These are phyloP conservation scores for Annulohypoxylon moriforme DNA, from an alignment of 495 filamentous ascomycete genomes.

Conservation along the genomic window DNA sequence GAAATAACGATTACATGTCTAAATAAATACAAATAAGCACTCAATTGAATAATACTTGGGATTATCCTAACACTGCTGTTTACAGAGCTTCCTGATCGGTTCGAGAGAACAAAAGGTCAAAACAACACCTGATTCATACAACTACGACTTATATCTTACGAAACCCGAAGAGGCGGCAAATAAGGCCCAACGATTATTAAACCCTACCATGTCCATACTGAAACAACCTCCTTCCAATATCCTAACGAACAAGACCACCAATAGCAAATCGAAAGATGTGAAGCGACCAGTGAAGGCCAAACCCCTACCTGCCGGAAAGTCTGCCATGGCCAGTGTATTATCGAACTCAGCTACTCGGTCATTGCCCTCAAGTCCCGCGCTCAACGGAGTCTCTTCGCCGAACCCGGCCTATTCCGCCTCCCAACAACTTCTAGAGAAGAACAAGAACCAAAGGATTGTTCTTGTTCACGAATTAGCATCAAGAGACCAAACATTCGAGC, in stretches of 20 bases:
- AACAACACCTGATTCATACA: constrained; percentile 47
- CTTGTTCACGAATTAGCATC: constrained; percentile 80
- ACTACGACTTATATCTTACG: constrained; percentile 59
- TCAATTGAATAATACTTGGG: constrained; percentile 26
- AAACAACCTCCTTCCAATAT: constrained; percentile 34
- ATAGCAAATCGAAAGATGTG: constrained; percentile 31
- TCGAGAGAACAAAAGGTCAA: constrained; percentile 52
- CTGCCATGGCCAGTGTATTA: constrained; percentile 47
- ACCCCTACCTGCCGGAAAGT: constrained; percentile 58
- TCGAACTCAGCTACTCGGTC: constrained; percentile 61
- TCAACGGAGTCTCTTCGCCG: constrained; percentile 62
- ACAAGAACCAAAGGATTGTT: constrained; percentile 67
- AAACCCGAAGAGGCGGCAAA: constrained; percentile 45
- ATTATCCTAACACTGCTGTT: constrained; percentile 14
- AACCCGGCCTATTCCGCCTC: constrained; percentile 63
- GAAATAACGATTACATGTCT: background rate
- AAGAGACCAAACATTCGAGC: constrained; percentile 67
- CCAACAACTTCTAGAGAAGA: constrained; percentile 63
- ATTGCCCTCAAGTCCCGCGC: constrained; percentile 70
- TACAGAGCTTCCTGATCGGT: constrained; percentile 56
- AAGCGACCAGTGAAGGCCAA: constrained; percentile 47
- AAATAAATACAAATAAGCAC: background rate
- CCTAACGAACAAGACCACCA: constrained; percentile 12
- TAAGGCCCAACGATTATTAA: constrained; percentile 51
- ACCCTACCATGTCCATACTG: constrained; percentile 60